A percentile compares a stretch with the other conserved stretches of the same genome.
Conservation (phyloP, 495 filamentous ascomycete species). For the Diplogelasinospora grovesii region DNA sequence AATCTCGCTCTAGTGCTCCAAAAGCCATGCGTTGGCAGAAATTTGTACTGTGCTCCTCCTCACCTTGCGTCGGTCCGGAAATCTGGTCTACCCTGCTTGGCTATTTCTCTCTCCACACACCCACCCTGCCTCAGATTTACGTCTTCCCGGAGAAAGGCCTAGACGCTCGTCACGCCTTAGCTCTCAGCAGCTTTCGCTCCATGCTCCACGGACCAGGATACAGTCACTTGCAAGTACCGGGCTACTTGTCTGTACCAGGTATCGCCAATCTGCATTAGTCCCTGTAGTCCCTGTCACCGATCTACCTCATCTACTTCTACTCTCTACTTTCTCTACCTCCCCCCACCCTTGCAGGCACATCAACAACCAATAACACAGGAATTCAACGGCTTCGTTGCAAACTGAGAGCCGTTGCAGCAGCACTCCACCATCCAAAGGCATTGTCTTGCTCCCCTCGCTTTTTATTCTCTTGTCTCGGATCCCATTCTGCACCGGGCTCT, state of each 20-base stretch:
- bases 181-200: conserved; percentile 2
- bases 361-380: conserved; percentile 2
- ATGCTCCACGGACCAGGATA: conserved; percentile 6
- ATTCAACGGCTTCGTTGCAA: no score
- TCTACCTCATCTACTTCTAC: no score
- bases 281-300: conserved; percentile 8
- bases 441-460: conserved; percentile 2
- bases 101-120: conserved; percentile 4
- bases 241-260: conserved; percentile 3
- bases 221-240: background rate
- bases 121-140: background rate
- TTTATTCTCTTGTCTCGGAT: no score
- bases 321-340: no score
- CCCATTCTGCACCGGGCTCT: no score
- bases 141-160: background rate
- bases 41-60: conserved; percentile 3
- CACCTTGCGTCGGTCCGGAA: conserved; percentile 12
- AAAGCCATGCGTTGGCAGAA: conserved; percentile 23
- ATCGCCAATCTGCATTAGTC: conserved; percentile 4
- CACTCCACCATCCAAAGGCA: conserved; percentile 8
- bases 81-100: background rate
- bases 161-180: conserved; percentile 4
- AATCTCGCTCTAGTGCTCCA: conserved; percentile 15
- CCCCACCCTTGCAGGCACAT: conserved; percentile 5
- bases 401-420: no score